Evolutionary conservation across 345 rosid species (phyloP).

Genomic region (sweet orange (Citrus sinensis)): DNA sequence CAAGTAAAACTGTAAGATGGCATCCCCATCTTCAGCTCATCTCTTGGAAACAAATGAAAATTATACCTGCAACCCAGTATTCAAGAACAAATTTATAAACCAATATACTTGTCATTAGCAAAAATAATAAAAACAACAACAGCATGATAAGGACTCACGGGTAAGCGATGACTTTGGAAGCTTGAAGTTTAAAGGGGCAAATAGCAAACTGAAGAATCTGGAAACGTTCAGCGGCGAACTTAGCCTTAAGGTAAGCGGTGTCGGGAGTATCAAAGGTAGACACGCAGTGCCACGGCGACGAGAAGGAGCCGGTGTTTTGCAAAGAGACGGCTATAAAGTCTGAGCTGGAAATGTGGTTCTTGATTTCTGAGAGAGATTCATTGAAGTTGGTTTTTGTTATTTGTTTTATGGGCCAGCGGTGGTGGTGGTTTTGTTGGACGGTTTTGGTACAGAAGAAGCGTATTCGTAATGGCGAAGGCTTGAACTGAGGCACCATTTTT

Average conservation of each 20-base stretch:
- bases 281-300: constrained; percentile 81
- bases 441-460: constrained; percentile 42
- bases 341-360: constrained; percentile 48
- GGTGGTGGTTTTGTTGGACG: constrained; percentile 5
- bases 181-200: constrained; percentile 64
- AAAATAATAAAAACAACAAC: neutral
- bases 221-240: constrained; percentile 63
- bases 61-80: constrained; percentile 54
- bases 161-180: constrained; percentile 49
- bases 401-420: constrained; percentile 54
- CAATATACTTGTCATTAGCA: neutral
- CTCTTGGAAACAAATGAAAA: constrained; percentile 85
- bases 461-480: constrained; percentile 19
- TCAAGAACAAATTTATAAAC: neutral
- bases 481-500: constrained; percentile 8
- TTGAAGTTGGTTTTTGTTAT: constrained; percentile 64
- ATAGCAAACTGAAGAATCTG: constrained; percentile 78
- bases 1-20: constrained; percentile 86
- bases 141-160: constrained; percentile 41
- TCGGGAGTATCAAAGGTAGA: constrained; percentile 64
- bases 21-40: constrained; percentile 69
- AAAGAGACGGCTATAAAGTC: constrained; percentile 73
- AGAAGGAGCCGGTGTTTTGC: constrained; percentile 63
- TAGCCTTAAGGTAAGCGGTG: constrained; percentile 70
- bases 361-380: constrained; percentile 45